Percentiles rank a stretch among this genome's conserved stretches.
Conservation (phyloP, 163 green algal species). For the Picocystis sp. region DNA sequence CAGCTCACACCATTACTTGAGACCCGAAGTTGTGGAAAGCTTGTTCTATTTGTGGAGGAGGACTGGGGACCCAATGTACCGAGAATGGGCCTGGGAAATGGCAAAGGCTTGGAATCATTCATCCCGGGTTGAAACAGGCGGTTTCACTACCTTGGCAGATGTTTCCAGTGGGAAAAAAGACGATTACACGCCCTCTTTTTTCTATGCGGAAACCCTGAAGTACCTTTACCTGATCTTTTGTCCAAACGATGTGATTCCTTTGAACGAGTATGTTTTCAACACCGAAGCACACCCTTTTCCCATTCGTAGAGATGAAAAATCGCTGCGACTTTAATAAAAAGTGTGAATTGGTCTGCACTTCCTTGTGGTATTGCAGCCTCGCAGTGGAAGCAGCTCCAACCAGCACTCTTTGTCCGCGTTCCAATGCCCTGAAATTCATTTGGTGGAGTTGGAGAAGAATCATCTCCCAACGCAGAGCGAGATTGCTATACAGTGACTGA, state of each 20-base stretch:
- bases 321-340: neutral
- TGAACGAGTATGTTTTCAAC: constrained; percentile 84
- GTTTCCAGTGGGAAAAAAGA: too few species aligned
- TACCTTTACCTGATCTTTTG: constrained; percentile 82
- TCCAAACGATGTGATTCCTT: constrained; percentile 34
- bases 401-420: too few species aligned
- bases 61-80: constrained; percentile 63
- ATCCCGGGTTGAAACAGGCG: constrained; percentile 23
- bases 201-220: constrained; percentile 85
- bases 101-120: constrained; percentile 68
- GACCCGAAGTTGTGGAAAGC: constrained; percentile 74
- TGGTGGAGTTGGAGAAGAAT: too few species aligned
- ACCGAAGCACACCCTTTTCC: constrained; percentile 82
- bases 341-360: too few species aligned
- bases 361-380: too few species aligned
- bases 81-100: constrained; percentile 81
- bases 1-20: constrained; percentile 50
- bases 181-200: constrained; percentile 36
- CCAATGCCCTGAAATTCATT: too few species aligned
- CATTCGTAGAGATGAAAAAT: constrained; percentile 10
- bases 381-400: too few species aligned
- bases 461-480: too few species aligned
- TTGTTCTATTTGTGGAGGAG: constrained; percentile 74
- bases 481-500: too few species aligned
- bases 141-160: constrained; percentile 29